Conservation (phyloP, 1,139 yeast genomes). For the Saccharomyces pastorianus region DNA sequence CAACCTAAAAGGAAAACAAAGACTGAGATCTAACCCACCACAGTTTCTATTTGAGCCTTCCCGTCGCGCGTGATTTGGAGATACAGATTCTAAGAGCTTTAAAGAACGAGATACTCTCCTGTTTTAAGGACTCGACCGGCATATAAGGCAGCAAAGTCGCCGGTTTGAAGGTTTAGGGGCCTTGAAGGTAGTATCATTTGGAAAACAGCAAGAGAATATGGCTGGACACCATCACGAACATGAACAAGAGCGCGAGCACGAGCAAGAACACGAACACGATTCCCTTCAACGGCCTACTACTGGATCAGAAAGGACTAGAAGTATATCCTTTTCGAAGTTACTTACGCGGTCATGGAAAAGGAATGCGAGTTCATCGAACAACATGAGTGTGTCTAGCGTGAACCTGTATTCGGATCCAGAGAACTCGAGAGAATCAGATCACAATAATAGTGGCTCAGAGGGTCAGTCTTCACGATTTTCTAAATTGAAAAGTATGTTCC, state of each 20-base stretch:
- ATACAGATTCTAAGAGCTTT: neutral
- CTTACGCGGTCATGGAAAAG: conserved; percentile 25
- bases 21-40: neutral
- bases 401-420: conserved; percentile 1
- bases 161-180: neutral
- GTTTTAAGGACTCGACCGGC: neutral
- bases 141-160: neutral
- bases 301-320: conserved; percentile 20
- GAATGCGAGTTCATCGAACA: conserved; percentile 5
- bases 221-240: neutral
- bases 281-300: conserved; percentile 3
- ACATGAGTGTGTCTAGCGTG: neutral
- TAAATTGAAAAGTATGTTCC: conserved; percentile 19
- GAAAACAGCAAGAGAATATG: neutral
- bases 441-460: neutral
- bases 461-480: conserved; percentile 14
- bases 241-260: neutral
- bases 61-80: neutral
- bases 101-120: neutral
- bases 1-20: neutral
- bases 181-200: neutral
- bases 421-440: neutral
- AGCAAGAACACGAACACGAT: neutral
- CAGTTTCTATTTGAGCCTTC: neutral
- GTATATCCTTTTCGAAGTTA: conserved; percentile 27